These are phyloP conservation scores for Mycena chlorophos DNA, from an alignment of 768 basidiomycete species.

Conservation along the genomic window DNA sequence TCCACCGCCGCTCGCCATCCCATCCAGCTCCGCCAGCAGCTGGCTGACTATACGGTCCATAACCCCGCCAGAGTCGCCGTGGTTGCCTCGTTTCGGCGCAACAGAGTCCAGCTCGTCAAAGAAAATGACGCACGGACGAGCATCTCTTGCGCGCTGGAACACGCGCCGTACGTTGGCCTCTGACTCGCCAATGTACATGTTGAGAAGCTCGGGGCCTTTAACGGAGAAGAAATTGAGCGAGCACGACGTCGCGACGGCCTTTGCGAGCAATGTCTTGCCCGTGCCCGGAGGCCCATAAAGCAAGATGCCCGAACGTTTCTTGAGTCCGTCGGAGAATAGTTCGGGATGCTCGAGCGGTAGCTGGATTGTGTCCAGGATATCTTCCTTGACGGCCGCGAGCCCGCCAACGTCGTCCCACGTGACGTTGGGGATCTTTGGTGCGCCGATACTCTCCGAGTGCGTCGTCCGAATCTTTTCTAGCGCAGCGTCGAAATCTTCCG, in stretches of 20 bases:
- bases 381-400: constrained; percentile 79
- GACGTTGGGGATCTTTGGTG: constrained; percentile 93
- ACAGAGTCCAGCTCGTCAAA: constrained; percentile 96
- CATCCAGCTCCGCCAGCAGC: constrained; percentile 90
- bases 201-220: constrained; percentile 92
- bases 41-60: constrained; percentile 99
- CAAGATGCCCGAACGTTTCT: constrained; percentile 92
- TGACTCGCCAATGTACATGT: constrained; percentile 98
- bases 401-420: constrained; percentile 99
- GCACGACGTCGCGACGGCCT: constrained; percentile 94
- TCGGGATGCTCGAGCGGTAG: constrained; percentile 89
- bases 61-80: constrained; percentile 95
- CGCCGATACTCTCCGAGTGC: constrained; percentile 93
- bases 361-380: constrained; percentile 95
- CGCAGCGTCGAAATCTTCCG: constrained; percentile 71
- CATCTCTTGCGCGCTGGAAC: constrained; percentile 89
- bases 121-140: constrained; percentile 92
- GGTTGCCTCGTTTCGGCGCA: constrained; percentile 91
- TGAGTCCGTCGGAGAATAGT: constrained; percentile 84
- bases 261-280: constrained; percentile 92
- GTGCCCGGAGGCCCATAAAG: constrained; percentile 96
- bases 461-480: constrained; percentile 70
- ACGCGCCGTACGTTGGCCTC: constrained; percentile 95
- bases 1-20: constrained; percentile 66
- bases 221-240: constrained; percentile 96